phyloP scores from a whole-genome alignment of 2,329 filamentous ascomycete species.

The Scopulariopsis brevicaulis region DNA sequence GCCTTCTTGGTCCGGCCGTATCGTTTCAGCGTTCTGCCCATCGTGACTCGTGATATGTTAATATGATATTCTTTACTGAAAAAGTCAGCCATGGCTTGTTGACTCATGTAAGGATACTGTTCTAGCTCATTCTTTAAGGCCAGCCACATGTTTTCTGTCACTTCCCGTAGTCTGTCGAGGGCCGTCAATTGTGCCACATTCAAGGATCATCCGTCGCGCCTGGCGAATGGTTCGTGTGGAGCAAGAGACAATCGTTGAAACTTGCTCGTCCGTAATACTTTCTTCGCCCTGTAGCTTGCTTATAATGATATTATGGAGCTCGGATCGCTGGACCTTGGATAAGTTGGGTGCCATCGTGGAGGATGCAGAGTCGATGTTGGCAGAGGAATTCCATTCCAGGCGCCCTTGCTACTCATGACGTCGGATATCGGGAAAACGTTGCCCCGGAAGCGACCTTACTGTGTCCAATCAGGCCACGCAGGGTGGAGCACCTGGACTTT shows the following conservation, averaged over 20 bases:
- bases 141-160: slow-evolving; percentile 10
- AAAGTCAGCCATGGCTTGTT: slow-evolving; percentile 7
- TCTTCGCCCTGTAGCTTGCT: slow-evolving; percentile 1
- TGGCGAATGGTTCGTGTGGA: not conserved
- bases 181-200: slow-evolving; percentile 6
- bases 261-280: not conserved
- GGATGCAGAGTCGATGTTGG: not conserved
- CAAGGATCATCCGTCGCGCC: slow-evolving; percentile 4
- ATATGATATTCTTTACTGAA: slow-evolving; percentile 6
- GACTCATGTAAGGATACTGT: slow-evolving; percentile 6
- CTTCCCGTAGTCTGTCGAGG: slow-evolving; percentile 5
- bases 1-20: slow-evolving; percentile 7
- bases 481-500: too few species aligned
- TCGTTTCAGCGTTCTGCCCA: slow-evolving; percentile 5
- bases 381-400: not conserved
- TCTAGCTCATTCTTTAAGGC: slow-evolving; percentile 6
- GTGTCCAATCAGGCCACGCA: not conserved
- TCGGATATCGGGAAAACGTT: not conserved
- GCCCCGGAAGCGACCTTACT: not conserved
- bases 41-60: slow-evolving; percentile 5
- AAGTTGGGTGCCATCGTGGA: not conserved
- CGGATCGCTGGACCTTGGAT: not conserved
- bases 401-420: not conserved
- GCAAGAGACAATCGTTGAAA: not conserved
- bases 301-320: slow-evolving; percentile 4